Percentiles rank a stretch among this genome's conserved stretches.
Conservation (phyloP, 2,329 filamentous ascomycete species). For the Talaromyces sp. region DNA sequence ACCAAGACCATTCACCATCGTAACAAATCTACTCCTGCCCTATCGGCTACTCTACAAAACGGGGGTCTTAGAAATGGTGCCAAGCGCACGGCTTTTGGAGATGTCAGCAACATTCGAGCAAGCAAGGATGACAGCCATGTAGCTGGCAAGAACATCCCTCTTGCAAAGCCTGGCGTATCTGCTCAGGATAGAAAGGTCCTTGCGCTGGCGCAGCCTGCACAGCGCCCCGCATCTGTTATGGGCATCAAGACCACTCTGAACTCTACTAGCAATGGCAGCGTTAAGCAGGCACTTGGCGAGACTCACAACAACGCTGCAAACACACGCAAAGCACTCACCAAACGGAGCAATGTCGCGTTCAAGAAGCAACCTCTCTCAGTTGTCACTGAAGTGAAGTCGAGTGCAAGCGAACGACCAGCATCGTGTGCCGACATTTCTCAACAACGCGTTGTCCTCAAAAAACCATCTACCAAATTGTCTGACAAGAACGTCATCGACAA, state of each 20-base stretch:
- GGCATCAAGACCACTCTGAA: slow-evolving; percentile 41
- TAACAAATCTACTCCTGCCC: slow-evolving; percentile 73
- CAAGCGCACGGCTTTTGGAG: slow-evolving; percentile 77
- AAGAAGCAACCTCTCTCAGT: slow-evolving; percentile 47
- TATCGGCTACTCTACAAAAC: slow-evolving; percentile 55
- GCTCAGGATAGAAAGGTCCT: slow-evolving; percentile 45
- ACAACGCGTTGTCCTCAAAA: neutral
- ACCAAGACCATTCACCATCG: slow-evolving; percentile 70
- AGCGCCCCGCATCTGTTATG: slow-evolving; percentile 53
- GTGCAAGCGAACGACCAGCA: slow-evolving; percentile 33
- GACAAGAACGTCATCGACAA: neutral
- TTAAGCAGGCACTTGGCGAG: slow-evolving; percentile 33
- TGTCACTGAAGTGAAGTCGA: slow-evolving; percentile 32
- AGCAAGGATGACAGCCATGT: slow-evolving; percentile 59
- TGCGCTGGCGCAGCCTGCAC: slow-evolving; percentile 58
- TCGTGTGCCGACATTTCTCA: slow-evolving; percentile 11
- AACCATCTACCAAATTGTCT: neutral
- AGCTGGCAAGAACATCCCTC: slow-evolving; percentile 46
- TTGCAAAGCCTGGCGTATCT: slow-evolving; percentile 31
- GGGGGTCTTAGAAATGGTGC: slow-evolving; percentile 62
- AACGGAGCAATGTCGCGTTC: slow-evolving; percentile 56
- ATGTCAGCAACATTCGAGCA: slow-evolving; percentile 68
- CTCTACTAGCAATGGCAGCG: slow-evolving; percentile 34
- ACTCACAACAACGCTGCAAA: slow-evolving; percentile 35
- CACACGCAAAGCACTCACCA: slow-evolving; percentile 50